Base-by-base conservation (phyloP, 163 green algal species). In the Volvox carteri region DNA sequence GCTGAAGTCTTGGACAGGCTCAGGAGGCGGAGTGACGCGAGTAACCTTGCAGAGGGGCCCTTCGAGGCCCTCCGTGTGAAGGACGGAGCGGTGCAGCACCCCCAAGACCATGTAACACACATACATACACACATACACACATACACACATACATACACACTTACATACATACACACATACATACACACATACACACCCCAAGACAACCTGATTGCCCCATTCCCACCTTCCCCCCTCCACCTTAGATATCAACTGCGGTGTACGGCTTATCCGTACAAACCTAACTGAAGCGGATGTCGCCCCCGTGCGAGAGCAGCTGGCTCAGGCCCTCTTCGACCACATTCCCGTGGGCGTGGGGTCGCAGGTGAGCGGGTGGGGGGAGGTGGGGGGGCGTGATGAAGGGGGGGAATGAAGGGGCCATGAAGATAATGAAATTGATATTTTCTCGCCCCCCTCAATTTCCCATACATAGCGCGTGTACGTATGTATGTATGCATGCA, bases 311-410 rank as follows among this genome's bases (percentile, higher is more conserved):
- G 97, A 98, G 90, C 68, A 96, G 85, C 91, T 99, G 67, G 95
- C 96, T 91, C 95, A 98, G 93, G 90, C 96, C 39, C 93, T 99
- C 77, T 99, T 98, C 91, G 97, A 99, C 90, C 96, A 99, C 94
- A 99, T 99, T 67, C 97, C 97, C 18, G 97, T 99, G 58, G 97
- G 97, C 1, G 97, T 99, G 41, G 97, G 97, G 33, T 96, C 91
- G 28, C 92, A 94, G 80, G 92, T 88, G 21, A 33, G 76, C n/a
- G 74, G 46, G 18, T 8, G 74, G 19, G n/a, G 23, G 68, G 7
- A 39, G 37, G 9, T n/a, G 35, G 4, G 37, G 37, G 37, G 1
- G n/a, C n/a, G n/a, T n/a, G n/a, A n/a, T n/a, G n/a, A n/a, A n/a
- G n/a, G n/a, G 30, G 65, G 68, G 48, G 11, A 58, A 58, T 58